Base-by-base conservation (phyloP, 305 asterid species). In the Fraxinus sp. region DNA sequence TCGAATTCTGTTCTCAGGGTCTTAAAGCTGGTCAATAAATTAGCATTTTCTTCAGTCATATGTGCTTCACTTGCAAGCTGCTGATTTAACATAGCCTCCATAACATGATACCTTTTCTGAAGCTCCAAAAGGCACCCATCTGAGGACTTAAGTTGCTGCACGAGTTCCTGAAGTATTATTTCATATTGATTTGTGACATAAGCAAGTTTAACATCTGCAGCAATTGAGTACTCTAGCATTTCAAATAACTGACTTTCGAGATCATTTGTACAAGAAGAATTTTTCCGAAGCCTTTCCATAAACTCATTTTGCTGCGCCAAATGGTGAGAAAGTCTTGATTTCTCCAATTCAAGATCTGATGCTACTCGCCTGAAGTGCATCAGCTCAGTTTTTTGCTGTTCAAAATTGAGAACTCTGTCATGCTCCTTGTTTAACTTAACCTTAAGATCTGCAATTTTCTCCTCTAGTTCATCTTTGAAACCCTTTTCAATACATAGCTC, bases 311-410 rank as follows among this genome's bases (percentile, higher is more conserved):
- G 92, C 89, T 87, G 91, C 86, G 49, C 82, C 82, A 91, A 79
- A 81, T 86, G 91, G 82, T 72, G 87, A 72, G 26, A 72, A 76
- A 93, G 91, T 83, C 91, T 91, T 57, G 90, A 90, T 80, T 89
- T 96, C 87, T 94, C 97, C 85, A 77, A 52, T 85, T 93, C 95
- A 52, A 91, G 90, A 84, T 89, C 89, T 33, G 89, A 86, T 71
- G 84, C 90, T 79, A 88, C 87, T 80, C 87, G 90, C 89, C 85
- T 90, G 72, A 86, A 86, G 80, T 79, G 90, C 78, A 79, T 80
- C 75, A 94, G 86, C 79, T 94, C 99, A 79, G 87, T 83, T 68
- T 87, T 87, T 85, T 88, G 88, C 88, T 86, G 88, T 79, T 89
- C 88, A 36, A 89, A 82, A 81, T 80, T 84, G 11, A 86, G 62